Percentiles rank a stretch among this genome's conserved stretches.
Conservation (phyloP, 228 moss, liverwort and hornwort genomes). For the Sphagnum magellanicum region DNA sequence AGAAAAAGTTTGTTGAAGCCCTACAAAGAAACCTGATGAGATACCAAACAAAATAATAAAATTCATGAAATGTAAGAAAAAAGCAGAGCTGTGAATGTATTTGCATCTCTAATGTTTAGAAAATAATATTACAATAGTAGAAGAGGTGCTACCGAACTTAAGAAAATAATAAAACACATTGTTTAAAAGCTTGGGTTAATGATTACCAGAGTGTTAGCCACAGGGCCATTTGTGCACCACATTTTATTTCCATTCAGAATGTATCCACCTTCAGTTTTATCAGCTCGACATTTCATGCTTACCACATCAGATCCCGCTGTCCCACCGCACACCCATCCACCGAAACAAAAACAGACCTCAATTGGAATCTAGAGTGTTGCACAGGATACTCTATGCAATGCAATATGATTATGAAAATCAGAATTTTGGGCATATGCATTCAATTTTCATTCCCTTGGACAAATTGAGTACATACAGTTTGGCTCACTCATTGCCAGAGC, state of each 20-base stretch:
- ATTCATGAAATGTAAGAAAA: too few relatives aligned
- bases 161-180: not conserved
- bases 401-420: too few relatives aligned
- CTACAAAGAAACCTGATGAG: too few relatives aligned
- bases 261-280: conserved; percentile 70
- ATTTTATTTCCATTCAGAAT: conserved; percentile 94
- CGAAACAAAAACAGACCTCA: too few relatives aligned
- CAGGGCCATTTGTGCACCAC: conserved; percentile 99
- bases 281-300: conserved; percentile 96
- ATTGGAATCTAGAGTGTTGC: too few relatives aligned
- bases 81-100: not conserved
- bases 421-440: too few relatives aligned
- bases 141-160: not conserved
- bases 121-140: not conserved
- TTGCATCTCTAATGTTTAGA: not conserved
- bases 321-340: conserved; percentile 1
- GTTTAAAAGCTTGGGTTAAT: not conserved
- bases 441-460: too few relatives aligned
- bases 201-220: conserved; percentile 85
- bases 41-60: too few relatives aligned
- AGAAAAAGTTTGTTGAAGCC: too few relatives aligned
- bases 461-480: conserved; percentile 58
- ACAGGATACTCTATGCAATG: too few relatives aligned
- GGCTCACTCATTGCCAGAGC: conserved; percentile 99
- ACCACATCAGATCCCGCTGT: conserved; percentile 99